Base-by-base conservation (phyloP, 352 stramenopile genomes). In the Globisporangium cylindrosporum region DNA sequence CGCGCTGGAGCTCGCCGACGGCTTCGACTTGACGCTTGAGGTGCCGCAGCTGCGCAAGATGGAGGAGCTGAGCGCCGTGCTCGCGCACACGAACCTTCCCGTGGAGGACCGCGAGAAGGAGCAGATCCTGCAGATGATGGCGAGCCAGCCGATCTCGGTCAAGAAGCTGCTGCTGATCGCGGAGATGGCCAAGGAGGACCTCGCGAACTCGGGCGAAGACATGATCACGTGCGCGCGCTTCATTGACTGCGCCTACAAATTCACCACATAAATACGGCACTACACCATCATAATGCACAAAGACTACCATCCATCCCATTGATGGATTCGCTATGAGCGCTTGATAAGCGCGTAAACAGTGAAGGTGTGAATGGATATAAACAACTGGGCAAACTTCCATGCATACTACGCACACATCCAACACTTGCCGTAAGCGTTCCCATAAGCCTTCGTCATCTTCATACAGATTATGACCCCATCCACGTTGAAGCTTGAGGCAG, bases 131-230 rank as follows among this genome's bases (percentile, higher is more conserved):
- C 68, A 84, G 64, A 75, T 93, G 72, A 81, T 95, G 75, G 79
- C 82, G 18, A 83, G 80, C 60, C 96, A 98, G 58, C 96, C 97
- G 4, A 99, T 99, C 73, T 97, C 97, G 55, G 97, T 99, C 75
- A 99, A 99, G 82, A 97, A 98, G 72, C 81, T 99, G 38, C 73
- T 99, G 48, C 91, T 98, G 75, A 95, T 99, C 56, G 86, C 94
- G 29, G 97, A 99, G 82, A 99, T 99, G 96, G 97, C 97, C 51
- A 95, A 97, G 68, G 95, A 97, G 57, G 84, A 95, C 67, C 75
- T 93, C 15, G 73, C 69, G 18, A 76, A 80, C 57, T 90, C 82
- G 29, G 80, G 80, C 66, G 83, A 91, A 27, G 82, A 77, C 66
- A 80, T 77, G 65, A 91, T 95, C 60, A 89, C 88, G 22, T 88